Evolutionary conservation across 768 basidiomycete species (phyloP), one percentile per base, ranked within the genome.

Genomic region (Leccinellum rugosiceps): DNA sequence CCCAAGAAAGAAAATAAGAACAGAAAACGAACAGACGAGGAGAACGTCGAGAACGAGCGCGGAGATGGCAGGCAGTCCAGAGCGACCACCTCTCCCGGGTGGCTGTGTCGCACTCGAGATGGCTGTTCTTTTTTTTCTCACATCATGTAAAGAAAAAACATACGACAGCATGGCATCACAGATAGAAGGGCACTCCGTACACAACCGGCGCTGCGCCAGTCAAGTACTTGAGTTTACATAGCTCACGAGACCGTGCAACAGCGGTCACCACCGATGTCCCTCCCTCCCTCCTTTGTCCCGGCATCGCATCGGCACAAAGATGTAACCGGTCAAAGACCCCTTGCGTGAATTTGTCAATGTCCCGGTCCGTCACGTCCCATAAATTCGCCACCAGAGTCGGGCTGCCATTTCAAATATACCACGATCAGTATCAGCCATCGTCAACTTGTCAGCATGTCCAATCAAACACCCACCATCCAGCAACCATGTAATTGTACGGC

Each of bases 321-420:
- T 76, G 75, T 26, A 96, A 71, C 62, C 84, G 82, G 61, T 87
- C 85, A 64, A 97, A 88, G 15, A 97, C 94, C 1, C 86, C 77
- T 59, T 88, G 84, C 2, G 94, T 88, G 61, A 97, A 85, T 63
- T 90, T 90, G 77, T 99, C 96, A 65, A 98, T 96, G 68, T 99
- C 97, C 47, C 87, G 83, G 76, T 99, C 97, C 0, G 96, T 98
- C 8, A 98, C 97, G 66, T 98, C 97, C 97, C 97, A 99, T 5
- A 98, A 76, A 66, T 96, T 98, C 1, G 92, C 97, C 13, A 98
- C 85, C 31, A 98, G 79, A 1, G 94, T 89, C 17, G 97, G 96
- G 60, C 96, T 94, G 59, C 52, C 59, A 38, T 50, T 28, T 38
- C 15, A 47, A 41, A 35, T 53, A 11, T 8, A 58, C 53, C 41